Evolutionary conservation across 805 yeast genomes (phyloP).

Genomic region (Ogataea neopini): DNA sequence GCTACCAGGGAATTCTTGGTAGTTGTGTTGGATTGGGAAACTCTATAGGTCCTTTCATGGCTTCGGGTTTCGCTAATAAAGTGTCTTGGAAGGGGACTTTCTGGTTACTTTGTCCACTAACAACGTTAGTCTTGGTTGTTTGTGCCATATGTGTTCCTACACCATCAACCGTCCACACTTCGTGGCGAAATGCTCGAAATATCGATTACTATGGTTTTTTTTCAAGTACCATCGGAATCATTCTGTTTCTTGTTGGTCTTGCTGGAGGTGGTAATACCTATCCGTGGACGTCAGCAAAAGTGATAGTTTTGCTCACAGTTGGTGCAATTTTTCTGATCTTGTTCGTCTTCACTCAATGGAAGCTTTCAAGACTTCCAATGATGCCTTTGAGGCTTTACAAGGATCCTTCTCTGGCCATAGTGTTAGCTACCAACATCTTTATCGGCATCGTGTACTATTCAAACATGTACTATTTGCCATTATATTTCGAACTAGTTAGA

Average conservation of each 20-base stretch:
- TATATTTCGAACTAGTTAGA: slow-evolving; percentile 48
- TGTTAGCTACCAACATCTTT: slow-evolving; percentile 42
- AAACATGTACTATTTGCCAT: slow-evolving; percentile 49
- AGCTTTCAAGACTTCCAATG: slow-evolving; percentile 51
- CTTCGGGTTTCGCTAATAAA: slow-evolving; percentile 48
- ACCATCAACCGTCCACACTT: slow-evolving; percentile 34
- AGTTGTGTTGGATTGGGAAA: slow-evolving; percentile 52
- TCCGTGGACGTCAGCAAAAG: slow-evolving; percentile 51
- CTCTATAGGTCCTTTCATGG: slow-evolving; percentile 56
- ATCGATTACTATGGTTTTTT: slow-evolving; percentile 57
- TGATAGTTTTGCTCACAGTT: slow-evolving; percentile 42
- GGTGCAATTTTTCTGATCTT: slow-evolving; percentile 43
- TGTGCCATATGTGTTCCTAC: slow-evolving; percentile 38
- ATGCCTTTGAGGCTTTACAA: slow-evolving; percentile 50
- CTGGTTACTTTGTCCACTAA: slow-evolving; percentile 47
- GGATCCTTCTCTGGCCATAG: slow-evolving; percentile 36
- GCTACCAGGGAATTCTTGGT: slow-evolving; percentile 58
- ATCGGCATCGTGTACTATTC: slow-evolving; percentile 52
- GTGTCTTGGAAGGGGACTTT: slow-evolving; percentile 55
- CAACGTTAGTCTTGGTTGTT: slow-evolving; percentile 34
- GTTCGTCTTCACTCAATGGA: slow-evolving; percentile 54
- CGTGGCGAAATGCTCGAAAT: slow-evolving; percentile 41
- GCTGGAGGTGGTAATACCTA: slow-evolving; percentile 63
- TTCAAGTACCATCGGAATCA: slow-evolving; percentile 47
- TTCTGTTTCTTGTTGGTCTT: slow-evolving; percentile 54